Evolutionary conservation across 768 basidiomycete species (phyloP).

Genomic region (Ramaria rubella): DNA sequence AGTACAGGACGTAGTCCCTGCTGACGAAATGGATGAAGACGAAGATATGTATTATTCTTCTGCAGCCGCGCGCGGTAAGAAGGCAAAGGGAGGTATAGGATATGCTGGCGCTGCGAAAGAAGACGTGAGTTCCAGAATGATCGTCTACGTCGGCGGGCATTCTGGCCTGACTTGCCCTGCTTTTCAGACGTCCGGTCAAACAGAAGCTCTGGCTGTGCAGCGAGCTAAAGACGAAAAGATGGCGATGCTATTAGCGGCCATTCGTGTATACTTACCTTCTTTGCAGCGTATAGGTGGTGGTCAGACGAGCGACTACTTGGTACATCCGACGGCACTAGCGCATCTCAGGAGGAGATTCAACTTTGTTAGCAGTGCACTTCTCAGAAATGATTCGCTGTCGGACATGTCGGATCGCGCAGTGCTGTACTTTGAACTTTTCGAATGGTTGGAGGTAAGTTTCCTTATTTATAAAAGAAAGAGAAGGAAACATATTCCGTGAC

Average conservation of each 20-base stretch:
- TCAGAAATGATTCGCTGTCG: conserved; percentile 86
- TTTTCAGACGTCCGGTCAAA: conserved; percentile 69
- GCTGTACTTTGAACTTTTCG: conserved; percentile 83
- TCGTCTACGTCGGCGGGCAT: background rate
- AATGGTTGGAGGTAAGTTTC: conserved; percentile 79
- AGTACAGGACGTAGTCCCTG: conserved; percentile 1
- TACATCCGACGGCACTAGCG: conserved; percentile 87
- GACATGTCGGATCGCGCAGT: conserved; percentile 88
- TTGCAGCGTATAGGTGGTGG: conserved; percentile 69
- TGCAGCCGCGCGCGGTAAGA: conserved; percentile 45
- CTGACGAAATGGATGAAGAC: conserved; percentile 39
- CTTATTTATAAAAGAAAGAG: conserved; percentile 5
- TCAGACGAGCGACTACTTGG: conserved; percentile 81
- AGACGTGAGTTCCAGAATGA: conserved; percentile 64
- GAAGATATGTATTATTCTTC: conserved; percentile 48
- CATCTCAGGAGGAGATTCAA: conserved; percentile 91
- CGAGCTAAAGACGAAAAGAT: conserved; percentile 67
- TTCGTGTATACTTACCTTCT: conserved; percentile 82
- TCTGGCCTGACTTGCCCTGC: background rate
- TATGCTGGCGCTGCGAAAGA: conserved; percentile 81
- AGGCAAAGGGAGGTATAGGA: conserved; percentile 72
- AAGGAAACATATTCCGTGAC: background rate
- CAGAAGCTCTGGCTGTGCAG: conserved; percentile 72
- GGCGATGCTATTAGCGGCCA: conserved; percentile 55
- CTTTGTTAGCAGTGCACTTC: conserved; percentile 73